Evolutionary conservation across 768 basidiomycete genomes (phyloP).

Genomic region (Naganishia vishniacii): DNA sequence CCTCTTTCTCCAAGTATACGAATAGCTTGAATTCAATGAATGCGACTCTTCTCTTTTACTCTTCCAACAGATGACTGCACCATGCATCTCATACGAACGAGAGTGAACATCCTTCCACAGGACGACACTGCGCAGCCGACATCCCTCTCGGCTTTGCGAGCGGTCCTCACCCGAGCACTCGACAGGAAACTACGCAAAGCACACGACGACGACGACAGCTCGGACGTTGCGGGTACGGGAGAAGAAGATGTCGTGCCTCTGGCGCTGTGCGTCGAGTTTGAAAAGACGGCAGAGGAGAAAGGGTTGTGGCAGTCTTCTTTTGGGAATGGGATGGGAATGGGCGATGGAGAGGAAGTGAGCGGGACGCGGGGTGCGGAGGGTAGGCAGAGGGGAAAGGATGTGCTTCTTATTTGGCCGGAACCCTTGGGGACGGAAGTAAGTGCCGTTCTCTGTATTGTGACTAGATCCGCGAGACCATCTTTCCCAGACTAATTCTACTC

Average conservation of each 20-base stretch:
- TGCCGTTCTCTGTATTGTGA: neutral
- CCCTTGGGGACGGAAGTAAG: neutral
- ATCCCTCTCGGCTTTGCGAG: neutral
- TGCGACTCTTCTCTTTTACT: too few relatives aligned
- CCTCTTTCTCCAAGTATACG: too few relatives aligned
- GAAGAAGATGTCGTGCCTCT: neutral
- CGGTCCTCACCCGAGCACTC: neutral
- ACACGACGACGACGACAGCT: neutral
- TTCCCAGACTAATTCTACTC: too few relatives aligned
- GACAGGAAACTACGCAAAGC: neutral
- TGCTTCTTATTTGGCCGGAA: slow-evolving; percentile 8
- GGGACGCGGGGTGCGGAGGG: neutral
- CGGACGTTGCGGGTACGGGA: neutral
- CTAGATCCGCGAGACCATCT: too few relatives aligned
- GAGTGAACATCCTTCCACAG: neutral
- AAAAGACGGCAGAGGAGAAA: slow-evolving; percentile 10
- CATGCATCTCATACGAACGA: slow-evolving; percentile 7
- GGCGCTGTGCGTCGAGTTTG: slow-evolving; percentile 12
- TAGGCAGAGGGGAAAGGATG: neutral
- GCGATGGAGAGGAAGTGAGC: neutral
- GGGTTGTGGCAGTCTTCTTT: neutral
- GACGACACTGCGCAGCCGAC: neutral
- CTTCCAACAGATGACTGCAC: neutral
- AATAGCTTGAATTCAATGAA: too few relatives aligned
- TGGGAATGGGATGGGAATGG: neutral